Conservation (phyloP, 352 stramenopile species). For the Hyphochytrium catenoides region DNA sequence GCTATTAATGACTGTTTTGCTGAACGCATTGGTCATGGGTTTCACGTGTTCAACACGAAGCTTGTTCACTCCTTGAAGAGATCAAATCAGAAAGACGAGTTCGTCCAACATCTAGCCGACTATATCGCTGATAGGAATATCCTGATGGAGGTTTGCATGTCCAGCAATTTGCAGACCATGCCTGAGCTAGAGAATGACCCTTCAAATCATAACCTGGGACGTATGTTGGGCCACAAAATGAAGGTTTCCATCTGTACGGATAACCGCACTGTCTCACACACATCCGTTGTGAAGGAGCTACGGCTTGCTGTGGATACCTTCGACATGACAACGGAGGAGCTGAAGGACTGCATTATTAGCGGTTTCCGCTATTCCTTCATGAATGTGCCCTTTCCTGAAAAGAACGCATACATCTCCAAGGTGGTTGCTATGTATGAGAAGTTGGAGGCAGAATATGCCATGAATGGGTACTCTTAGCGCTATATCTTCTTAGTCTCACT, state of each 20-base stretch:
- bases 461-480: too few relatives aligned
- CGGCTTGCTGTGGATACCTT: conserved; percentile 51
- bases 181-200: conserved; percentile 41
- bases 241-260: conserved; percentile 55
- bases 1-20: conserved; percentile 59
- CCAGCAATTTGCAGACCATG: conserved; percentile 58
- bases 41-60: conserved; percentile 46
- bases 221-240: conserved; percentile 57
- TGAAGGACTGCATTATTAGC: conserved; percentile 44
- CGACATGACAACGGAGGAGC: conserved; percentile 28
- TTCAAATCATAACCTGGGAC: conserved; percentile 31
- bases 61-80: conserved; percentile 34
- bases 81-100: conserved; percentile 20
- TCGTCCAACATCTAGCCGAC: conserved; percentile 51
- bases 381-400: conserved; percentile 33
- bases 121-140: conserved; percentile 50
- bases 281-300: conserved; percentile 51
- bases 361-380: conserved; percentile 65
- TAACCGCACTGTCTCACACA: conserved; percentile 62
- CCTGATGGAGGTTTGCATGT: conserved; percentile 60
- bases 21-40: conserved; percentile 53
- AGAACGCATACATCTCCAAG: conserved; percentile 51
- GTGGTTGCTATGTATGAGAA: conserved; percentile 64
- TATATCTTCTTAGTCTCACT: too few relatives aligned
- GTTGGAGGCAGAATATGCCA: conserved; percentile 32